Percentiles rank a stretch among this genome's conserved stretches.
Conservation (phyloP, 208 protist species). For the Borovskyia barvae region DNA sequence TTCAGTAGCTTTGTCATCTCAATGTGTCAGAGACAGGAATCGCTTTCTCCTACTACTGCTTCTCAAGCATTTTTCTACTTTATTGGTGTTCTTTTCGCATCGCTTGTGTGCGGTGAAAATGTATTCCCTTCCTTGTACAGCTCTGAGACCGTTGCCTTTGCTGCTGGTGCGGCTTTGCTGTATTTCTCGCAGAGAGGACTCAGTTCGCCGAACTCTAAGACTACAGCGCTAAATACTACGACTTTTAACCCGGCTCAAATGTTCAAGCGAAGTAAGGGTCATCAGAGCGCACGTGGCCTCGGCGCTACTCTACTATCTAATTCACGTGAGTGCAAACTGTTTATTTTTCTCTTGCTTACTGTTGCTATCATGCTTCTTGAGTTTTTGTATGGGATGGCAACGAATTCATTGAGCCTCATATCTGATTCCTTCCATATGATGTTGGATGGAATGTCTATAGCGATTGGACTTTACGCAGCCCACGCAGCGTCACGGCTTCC, state of each 20-base stretch:
- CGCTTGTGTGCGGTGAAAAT: neutral
- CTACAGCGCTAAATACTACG: neutral
- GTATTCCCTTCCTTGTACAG: conserved; percentile 3
- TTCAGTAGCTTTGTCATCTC: neutral
- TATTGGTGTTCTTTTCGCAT: neutral
- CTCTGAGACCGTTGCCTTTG: conserved; percentile 7
- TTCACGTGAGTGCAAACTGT: conserved; percentile 47
- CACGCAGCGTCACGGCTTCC: conserved; percentile 90
- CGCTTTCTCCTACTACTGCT: no score
- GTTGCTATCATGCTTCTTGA: conserved; percentile 79
- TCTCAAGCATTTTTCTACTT: no score
- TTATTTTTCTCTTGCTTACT: conserved; percentile 76
- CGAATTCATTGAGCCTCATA: conserved; percentile 91
- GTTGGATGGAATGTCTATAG: conserved; percentile 94
- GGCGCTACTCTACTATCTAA: conserved; percentile 12
- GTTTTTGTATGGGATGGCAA: conserved; percentile 71
- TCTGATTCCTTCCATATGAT: conserved; percentile 98
- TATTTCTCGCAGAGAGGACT: conserved; percentile 8
- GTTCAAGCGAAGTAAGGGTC: conserved; percentile 10
- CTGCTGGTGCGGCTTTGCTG: neutral
- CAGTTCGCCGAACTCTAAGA: neutral
- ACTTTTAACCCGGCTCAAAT: conserved; percentile 13
- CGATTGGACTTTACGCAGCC: conserved; percentile 91
- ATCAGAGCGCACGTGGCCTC: neutral
- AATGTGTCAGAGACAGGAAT: no score